These are phyloP conservation scores for Colletotrichum incanum DNA, from an alignment of 2,329 filamentous ascomycete species.

Conservation along the genomic window DNA sequence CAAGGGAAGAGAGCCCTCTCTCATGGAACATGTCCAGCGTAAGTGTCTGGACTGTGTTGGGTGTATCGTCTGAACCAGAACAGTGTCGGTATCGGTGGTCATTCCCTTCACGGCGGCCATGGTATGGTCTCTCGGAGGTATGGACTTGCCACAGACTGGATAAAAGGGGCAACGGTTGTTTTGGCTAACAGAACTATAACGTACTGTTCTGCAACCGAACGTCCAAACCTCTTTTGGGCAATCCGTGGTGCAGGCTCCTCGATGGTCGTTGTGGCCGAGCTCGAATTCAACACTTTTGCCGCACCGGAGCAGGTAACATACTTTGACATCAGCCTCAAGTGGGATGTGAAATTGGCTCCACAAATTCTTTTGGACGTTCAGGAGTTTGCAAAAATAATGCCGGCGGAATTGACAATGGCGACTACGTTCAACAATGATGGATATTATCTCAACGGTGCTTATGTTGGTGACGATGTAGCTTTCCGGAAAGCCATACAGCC, in stretches of 20 bases:
- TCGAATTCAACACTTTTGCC: constrained; percentile 57
- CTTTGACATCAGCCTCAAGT: constrained; percentile 43
- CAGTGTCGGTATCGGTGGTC: constrained; percentile 59
- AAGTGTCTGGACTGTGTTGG: constrained; percentile 38
- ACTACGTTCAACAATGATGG: constrained; percentile 33
- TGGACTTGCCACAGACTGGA: constrained; percentile 53
- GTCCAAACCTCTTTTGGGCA: constrained; percentile 60
- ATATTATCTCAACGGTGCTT: constrained; percentile 28
- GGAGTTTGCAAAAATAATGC: constrained; percentile 11
- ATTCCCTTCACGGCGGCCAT: constrained; percentile 61
- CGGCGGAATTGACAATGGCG: constrained; percentile 50
- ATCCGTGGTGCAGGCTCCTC: constrained; percentile 59
- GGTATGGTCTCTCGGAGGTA: constrained; percentile 47
- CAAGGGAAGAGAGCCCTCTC: constrained; percentile 59
- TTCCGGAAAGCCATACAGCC: constrained; percentile 19
- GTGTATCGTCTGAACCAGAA: not conserved
- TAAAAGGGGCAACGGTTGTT: constrained; percentile 54
- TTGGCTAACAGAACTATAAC: constrained; percentile 55
- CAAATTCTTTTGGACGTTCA: constrained; percentile 24
- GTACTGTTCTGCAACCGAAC: constrained; percentile 51
- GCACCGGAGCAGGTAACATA: constrained; percentile 52
- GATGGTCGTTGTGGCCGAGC: constrained; percentile 58
- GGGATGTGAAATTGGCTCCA: constrained; percentile 1
- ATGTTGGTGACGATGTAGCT: not conserved
- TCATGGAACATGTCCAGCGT: constrained; percentile 69